Evolutionary conservation across 257 asterid genomes (phyloP).

Genomic region (Petrea volubilis): DNA sequence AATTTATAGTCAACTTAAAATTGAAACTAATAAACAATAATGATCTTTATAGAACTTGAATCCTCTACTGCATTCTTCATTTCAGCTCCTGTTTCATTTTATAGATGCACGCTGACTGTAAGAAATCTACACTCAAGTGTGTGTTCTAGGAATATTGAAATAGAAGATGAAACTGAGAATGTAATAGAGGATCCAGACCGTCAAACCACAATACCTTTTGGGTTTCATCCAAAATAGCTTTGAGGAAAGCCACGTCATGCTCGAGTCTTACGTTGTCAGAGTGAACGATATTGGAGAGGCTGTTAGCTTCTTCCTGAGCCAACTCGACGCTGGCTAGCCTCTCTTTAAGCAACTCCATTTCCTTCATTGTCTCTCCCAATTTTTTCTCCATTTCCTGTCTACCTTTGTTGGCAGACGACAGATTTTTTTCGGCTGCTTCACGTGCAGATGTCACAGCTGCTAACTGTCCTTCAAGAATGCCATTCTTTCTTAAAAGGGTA

Average conservation of each 20-base stretch:
- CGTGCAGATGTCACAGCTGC: constrained; percentile 66
- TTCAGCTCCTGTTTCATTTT: too few species aligned
- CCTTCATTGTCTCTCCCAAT: constrained; percentile 66
- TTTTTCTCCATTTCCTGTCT: constrained; percentile 75
- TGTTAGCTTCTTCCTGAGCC: constrained; percentile 92
- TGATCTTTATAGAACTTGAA: not conserved
- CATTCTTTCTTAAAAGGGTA: constrained; percentile 58
- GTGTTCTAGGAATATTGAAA: too few species aligned
- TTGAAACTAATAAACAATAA: not conserved
- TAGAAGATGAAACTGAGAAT: too few species aligned
- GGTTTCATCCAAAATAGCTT: constrained; percentile 93
- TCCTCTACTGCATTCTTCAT: too few species aligned
- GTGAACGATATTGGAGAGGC: constrained; percentile 86
- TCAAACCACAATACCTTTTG: constrained; percentile 77
- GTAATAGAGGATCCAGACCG: not conserved
- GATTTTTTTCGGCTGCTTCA: constrained; percentile 72
- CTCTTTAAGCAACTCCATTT: constrained; percentile 83
- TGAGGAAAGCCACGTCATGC: constrained; percentile 93
- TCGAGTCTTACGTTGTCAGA: constrained; percentile 96
- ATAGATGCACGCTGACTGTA: too few species aligned
- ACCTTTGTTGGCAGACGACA: constrained; percentile 59
- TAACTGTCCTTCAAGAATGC: constrained; percentile 76
- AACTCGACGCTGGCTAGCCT: constrained; percentile 71
- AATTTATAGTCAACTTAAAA: not conserved
- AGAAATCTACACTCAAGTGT: too few species aligned